phyloP scores from a whole-genome alignment of 1,284 basidiomycete genomes.

The Porogramme epimiltina region DNA sequence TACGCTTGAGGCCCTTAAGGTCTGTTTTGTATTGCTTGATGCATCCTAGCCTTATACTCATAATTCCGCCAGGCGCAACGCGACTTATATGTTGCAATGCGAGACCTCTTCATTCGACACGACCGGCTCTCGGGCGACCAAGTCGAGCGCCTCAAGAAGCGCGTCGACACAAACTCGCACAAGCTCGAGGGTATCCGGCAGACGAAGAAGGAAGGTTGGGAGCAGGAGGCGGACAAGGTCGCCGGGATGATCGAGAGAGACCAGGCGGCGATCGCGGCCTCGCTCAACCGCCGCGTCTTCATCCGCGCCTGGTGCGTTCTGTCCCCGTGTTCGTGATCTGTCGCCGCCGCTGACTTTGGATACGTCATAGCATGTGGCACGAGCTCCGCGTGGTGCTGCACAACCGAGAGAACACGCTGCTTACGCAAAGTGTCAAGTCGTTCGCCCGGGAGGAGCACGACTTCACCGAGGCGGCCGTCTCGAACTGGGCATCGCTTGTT shows the following conservation, averaged over 20 bases:
- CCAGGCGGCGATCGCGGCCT: conserved; percentile 69
- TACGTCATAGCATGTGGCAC: conserved; percentile 79
- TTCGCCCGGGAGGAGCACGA: conserved; percentile 75
- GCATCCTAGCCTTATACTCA: conserved; percentile 17
- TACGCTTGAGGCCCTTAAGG: conserved; percentile 77
- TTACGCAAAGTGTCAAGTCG: conserved; percentile 72
- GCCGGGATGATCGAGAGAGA: conserved; percentile 73
- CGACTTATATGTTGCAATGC: conserved; percentile 84
- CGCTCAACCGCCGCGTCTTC: conserved; percentile 77
- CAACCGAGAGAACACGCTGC: conserved; percentile 81
- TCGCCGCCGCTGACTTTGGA: neutral
- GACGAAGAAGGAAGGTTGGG: conserved; percentile 77
- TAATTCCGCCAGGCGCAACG: conserved; percentile 64
- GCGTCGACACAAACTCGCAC: conserved; percentile 72
- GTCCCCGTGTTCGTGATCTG: neutral
- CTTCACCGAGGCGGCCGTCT: conserved; percentile 60
- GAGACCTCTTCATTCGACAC: conserved; percentile 83
- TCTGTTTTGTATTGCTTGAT: conserved; percentile 25
- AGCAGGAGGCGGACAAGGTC: conserved; percentile 79
- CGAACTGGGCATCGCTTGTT: conserved; percentile 74
- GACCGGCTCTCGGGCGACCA: conserved; percentile 83
- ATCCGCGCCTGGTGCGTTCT: conserved; percentile 75
- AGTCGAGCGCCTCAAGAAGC: conserved; percentile 84
- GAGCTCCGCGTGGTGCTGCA: conserved; percentile 87
- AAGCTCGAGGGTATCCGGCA: conserved; percentile 76